Conservation (phyloP, 352 stramenopile genomes). For the Blastocystis sp. region DNA sequence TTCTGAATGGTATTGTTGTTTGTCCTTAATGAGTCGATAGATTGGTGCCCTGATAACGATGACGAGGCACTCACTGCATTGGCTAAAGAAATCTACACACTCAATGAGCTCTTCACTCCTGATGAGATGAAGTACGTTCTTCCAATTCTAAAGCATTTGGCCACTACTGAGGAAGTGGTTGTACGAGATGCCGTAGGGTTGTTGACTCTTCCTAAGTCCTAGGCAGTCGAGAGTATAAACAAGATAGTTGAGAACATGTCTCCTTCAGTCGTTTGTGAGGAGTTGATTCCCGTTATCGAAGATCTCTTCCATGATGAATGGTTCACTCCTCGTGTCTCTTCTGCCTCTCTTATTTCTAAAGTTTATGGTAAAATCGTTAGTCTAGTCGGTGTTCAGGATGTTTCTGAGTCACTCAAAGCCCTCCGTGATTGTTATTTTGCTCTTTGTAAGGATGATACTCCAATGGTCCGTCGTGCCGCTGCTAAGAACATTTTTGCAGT, state of each 20-base stretch:
- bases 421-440: constrained; percentile 35
- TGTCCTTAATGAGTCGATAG: not conserved
- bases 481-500: constrained; percentile 50
- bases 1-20: constrained; percentile 25
- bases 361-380: constrained; percentile 24
- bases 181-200: constrained; percentile 16
- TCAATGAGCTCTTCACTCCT: constrained; percentile 33
- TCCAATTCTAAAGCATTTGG: constrained; percentile 56
- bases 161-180: constrained; percentile 45
- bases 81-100: constrained; percentile 48
- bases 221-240: constrained; percentile 57
- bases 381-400: not conserved
- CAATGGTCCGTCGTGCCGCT: constrained; percentile 45
- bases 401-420: not conserved
- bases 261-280: constrained; percentile 28
- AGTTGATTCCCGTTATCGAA: constrained; percentile 35
- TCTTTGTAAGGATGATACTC: constrained; percentile 52
- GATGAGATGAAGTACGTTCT: constrained; percentile 58
- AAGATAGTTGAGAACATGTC: constrained; percentile 59
- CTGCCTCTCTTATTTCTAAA: constrained; percentile 27
- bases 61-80: constrained; percentile 54
- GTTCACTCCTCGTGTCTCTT: constrained; percentile 58
- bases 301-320: constrained; percentile 53
- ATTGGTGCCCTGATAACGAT: constrained; percentile 58
- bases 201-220: not conserved